Evolutionary conservation across 192 early-diverging fungal species (phyloP).

Genomic region (Backusella psychrophila): DNA sequence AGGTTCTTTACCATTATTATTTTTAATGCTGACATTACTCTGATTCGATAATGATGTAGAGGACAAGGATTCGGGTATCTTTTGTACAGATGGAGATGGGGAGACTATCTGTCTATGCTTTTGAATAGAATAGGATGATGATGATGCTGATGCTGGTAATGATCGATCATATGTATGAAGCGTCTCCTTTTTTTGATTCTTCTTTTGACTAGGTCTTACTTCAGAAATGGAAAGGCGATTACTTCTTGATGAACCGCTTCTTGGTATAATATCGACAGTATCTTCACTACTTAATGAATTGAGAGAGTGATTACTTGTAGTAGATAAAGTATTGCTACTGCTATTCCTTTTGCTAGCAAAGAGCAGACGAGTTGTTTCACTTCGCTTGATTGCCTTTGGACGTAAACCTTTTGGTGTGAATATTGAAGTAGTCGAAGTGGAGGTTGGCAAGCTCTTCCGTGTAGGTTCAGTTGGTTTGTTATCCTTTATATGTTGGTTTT

Average conservation of each 20-base stretch:
- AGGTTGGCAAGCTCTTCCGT: not conserved
- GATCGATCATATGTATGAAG: not conserved
- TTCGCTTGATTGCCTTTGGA: conserved; percentile 24
- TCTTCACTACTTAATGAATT: not conserved
- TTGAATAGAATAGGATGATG: not conserved
- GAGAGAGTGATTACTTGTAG: not conserved
- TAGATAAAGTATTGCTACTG: not conserved
- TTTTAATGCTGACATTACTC: not conserved
- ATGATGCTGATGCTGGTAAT: not conserved
- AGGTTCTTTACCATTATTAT: not conserved
- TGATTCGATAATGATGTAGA: not conserved
- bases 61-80: not conserved
- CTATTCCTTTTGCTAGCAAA: not conserved
- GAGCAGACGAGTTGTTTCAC: not conserved
- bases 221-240: not conserved
- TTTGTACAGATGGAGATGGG: not conserved
- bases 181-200: not conserved
- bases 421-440: conserved; percentile 12
- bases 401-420: conserved; percentile 10
- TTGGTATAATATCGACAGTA: not conserved
- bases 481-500: conserved; percentile 35
- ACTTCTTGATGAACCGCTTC: not conserved
- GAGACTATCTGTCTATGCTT: not conserved
- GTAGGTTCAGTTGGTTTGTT: not conserved
- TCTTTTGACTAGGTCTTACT: not conserved